Conservation (phyloP, 2,329 filamentous ascomycete genomes). For the Fusarium sp. region DNA sequence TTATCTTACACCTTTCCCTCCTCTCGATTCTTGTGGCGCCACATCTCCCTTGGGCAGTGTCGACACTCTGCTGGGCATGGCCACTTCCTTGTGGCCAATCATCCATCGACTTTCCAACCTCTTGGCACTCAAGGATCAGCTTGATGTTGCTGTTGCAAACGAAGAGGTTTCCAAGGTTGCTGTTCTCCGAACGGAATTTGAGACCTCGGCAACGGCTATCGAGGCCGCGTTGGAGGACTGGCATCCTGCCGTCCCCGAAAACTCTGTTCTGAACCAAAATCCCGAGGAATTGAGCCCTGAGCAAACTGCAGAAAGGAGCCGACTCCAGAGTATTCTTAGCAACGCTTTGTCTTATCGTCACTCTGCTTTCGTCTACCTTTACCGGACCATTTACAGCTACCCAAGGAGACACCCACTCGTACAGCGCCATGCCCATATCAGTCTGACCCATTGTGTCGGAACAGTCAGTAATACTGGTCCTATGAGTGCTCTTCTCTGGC, state of each 20-base stretch:
- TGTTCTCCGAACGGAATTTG: constrained; percentile 60
- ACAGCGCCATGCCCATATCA: constrained; percentile 61
- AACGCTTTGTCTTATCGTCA: constrained; percentile 70
- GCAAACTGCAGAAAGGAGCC: constrained; percentile 49
- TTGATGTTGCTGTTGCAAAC: constrained; percentile 56
- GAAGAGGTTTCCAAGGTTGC: constrained; percentile 57
- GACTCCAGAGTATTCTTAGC: constrained; percentile 64
- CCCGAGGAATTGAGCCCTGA: constrained; percentile 40
- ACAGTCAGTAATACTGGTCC: constrained; percentile 66
- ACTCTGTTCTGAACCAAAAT: constrained; percentile 39
- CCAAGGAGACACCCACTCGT: constrained; percentile 59
- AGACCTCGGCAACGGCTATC: constrained; percentile 63
- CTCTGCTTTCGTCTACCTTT: constrained; percentile 66
- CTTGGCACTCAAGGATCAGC: constrained; percentile 60
- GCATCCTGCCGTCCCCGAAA: constrained; percentile 61
- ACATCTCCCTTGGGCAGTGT: constrained; percentile 62
- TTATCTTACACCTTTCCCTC: constrained; percentile 58
- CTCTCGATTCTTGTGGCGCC: constrained; percentile 54
- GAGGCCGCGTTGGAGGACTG: constrained; percentile 65
- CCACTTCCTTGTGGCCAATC: constrained; percentile 70
- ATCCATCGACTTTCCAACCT: constrained; percentile 69
- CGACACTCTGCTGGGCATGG: constrained; percentile 69
- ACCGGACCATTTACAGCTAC: constrained; percentile 63
- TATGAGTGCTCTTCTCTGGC: constrained; percentile 72
- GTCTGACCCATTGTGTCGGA: constrained; percentile 63